Evolutionary conservation across 2,329 filamentous ascomycete species (phyloP), one percentile per base, ranked within the genome.

Genomic region (Cordyceps javanica): DNA sequence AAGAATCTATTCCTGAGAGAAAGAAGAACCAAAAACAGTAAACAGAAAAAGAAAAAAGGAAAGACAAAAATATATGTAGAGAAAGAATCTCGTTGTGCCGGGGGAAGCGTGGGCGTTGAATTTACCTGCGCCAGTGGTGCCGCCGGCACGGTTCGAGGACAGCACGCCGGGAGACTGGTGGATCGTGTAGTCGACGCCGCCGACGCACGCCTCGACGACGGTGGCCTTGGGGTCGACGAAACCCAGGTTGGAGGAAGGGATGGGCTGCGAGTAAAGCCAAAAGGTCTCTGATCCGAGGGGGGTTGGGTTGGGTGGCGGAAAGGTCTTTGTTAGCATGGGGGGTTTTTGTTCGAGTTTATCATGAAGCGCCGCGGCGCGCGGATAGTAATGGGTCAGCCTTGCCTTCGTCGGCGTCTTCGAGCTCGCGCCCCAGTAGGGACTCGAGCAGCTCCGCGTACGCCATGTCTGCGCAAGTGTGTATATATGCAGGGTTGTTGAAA

Each of bases 141-240:
- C 79, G 25, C 78, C 86, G 28, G 83, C 80, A 32, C 91, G 83
- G 61, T 85, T 82, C 1, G 91, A 96, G 2, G 85, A 86, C 38
- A 99, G 80, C 10, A 97, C 78, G 10, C 85, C 83, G 0, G 91
- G 93, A 2, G 91, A 96, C 72, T 97, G 94, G 61, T 86, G 81
- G 64, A 97, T 87, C 34, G 81, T 82, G 59, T 91, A 84, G 67
- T 96, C 89, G 54, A 78, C 79, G 57, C 80, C 85, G 56, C 77
- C 83, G 60, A 97, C 80, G 34, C 80, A 79, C 59, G 96, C 69
- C 13, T 90, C 82, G 36, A 97, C 70, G 2, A 75, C 72, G 1
- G 80, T 69, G 10, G 89, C 85, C 62, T 82, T 84, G 16, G 88
- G 77, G 69, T 96, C 87, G 62, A 97, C 75, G 72, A 97, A 94